Conservation (phyloP, 768 basidiomycete species). For the Mycena rosella region DNA sequence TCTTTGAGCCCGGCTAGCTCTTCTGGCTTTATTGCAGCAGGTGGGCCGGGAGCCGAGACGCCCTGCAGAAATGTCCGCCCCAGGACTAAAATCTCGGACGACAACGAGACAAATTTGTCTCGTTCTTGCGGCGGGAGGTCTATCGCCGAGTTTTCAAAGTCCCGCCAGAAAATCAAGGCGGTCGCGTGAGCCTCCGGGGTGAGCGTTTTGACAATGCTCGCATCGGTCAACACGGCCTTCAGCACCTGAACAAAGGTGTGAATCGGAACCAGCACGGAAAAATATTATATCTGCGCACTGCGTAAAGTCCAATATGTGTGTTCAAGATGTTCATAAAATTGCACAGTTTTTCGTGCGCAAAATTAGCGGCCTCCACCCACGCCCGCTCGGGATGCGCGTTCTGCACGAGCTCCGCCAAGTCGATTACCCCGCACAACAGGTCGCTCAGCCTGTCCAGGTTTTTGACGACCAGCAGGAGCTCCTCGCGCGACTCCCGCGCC, state of each 20-base stretch:
- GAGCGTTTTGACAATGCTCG: constrained; percentile 72
- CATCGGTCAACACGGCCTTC: constrained; percentile 76
- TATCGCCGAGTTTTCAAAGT: constrained; percentile 98
- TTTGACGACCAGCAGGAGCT: constrained; percentile 91
- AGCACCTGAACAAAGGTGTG: constrained; percentile 65
- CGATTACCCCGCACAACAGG: constrained; percentile 95
- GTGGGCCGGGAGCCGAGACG: constrained; percentile 70
- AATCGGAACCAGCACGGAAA: constrained; percentile 33
- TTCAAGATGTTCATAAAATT: constrained; percentile 99
- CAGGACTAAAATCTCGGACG: constrained; percentile 88
- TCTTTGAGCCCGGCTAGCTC: constrained; percentile 83
- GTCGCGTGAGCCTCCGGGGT: constrained; percentile 85
- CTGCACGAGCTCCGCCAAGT: constrained; percentile 93
- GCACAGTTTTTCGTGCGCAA: constrained; percentile 91
- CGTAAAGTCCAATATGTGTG: constrained; percentile 90
- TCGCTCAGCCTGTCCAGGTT: constrained; percentile 97
- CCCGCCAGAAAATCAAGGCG: constrained; percentile 93
- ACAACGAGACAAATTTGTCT: constrained; percentile 87
- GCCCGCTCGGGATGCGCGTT: constrained; percentile 90
- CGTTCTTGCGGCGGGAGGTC: constrained; percentile 85
- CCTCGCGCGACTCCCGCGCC: constrained; percentile 77
- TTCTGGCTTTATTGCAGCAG: constrained; percentile 74
- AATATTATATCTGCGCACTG: constrained; percentile 65
- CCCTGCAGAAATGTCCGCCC: constrained; percentile 89
- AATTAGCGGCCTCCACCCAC: constrained; percentile 89